phyloP scores from a whole-genome alignment of 257 asterid species.

The Ballota nigra region DNA sequence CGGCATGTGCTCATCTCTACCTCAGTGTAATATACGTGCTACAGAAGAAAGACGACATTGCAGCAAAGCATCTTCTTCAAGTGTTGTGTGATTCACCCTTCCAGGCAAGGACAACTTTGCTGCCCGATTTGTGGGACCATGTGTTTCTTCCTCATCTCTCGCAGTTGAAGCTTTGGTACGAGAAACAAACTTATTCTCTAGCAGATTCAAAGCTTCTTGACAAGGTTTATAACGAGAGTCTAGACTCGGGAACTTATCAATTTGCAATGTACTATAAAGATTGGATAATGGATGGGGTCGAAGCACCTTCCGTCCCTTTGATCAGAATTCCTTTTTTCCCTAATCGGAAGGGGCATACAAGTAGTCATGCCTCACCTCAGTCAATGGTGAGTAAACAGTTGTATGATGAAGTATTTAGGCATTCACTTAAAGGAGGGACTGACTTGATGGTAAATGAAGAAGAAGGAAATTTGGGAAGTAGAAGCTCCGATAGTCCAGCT shows the following conservation, averaged over 20 bases:
- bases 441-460: slow-evolving; percentile 27
- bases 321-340: slow-evolving; percentile 48
- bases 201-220: slow-evolving; percentile 46
- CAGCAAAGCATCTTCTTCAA: slow-evolving; percentile 78
- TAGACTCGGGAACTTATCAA: slow-evolving; percentile 60
- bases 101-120: slow-evolving; percentile 54
- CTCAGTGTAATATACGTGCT: slow-evolving; percentile 64
- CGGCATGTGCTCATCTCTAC: slow-evolving; percentile 95
- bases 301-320: slow-evolving; percentile 53
- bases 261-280: slow-evolving; percentile 73
- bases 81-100: slow-evolving; percentile 66
- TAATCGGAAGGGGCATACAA: slow-evolving; percentile 27
- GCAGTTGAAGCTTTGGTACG: slow-evolving; percentile 62
- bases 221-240: slow-evolving; percentile 43
- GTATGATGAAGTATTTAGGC: slow-evolving; percentile 57
- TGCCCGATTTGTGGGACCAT: slow-evolving; percentile 71
- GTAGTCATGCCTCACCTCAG: slow-evolving; percentile 45
- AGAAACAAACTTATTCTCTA: slow-evolving; percentile 36
- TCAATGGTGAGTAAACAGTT: slow-evolving; percentile 61
- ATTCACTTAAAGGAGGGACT: slow-evolving; percentile 35
- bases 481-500: slow-evolving; percentile 45
- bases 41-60: slow-evolving; percentile 58
- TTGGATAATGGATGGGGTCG: slow-evolving; percentile 69
- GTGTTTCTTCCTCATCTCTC: slow-evolving; percentile 57
- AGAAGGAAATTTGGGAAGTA: slow-evolving; percentile 30